Base-by-base conservation (phyloP, 495 filamentous ascomycete genomes). In the Cenococcum geophilum region DNA sequence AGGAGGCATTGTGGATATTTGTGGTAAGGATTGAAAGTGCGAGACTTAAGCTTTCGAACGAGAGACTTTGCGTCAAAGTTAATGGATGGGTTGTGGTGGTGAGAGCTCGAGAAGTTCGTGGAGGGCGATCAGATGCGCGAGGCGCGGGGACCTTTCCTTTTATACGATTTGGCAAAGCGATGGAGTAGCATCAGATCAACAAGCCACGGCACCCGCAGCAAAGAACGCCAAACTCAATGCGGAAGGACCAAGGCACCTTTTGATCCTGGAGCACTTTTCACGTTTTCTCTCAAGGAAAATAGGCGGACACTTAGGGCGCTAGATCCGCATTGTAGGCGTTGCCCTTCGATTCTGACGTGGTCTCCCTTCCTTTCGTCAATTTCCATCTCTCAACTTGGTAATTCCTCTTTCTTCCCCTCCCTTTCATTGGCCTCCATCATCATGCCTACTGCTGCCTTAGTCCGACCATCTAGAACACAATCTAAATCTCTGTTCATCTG, bases 1-100 rank as follows among this genome's bases (percentile, higher is more conserved):
- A 73, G 83, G 81, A 81, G 82, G 75, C 83, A 85, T 85, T 72
- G 68, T 74, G 77, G 74, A 47, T 62, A 58, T 65, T 64, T 58
- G 42, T 53, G 20, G 55, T 59, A 63, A 54, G 21, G 25, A 11
- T 42, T 52, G 50, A 47, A 47, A 58, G 61, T 57, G 1, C 32
- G 47, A 25, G 47, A 49, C 55, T 34, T 60, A 57, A 35, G 25
- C 59, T n/a, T 55, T 67, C 64, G 25, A 67, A 59, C 55, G 60
- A 67, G 54, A 27, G 59, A 55, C 50, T 53, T 42, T 11, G 23
- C 40, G 49, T 47, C 16, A 16, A 34, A 55, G 48, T 62, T 18
- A 61, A 47, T 56, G 61, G 49, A 12, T 53, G 21, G 43, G 55
- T 53, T 25, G 61, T 43, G 10, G 49, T 20, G 42, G 48, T 59